Base-by-base conservation (phyloP, 805 yeast species). In the Ogataea glucozyma region DNA sequence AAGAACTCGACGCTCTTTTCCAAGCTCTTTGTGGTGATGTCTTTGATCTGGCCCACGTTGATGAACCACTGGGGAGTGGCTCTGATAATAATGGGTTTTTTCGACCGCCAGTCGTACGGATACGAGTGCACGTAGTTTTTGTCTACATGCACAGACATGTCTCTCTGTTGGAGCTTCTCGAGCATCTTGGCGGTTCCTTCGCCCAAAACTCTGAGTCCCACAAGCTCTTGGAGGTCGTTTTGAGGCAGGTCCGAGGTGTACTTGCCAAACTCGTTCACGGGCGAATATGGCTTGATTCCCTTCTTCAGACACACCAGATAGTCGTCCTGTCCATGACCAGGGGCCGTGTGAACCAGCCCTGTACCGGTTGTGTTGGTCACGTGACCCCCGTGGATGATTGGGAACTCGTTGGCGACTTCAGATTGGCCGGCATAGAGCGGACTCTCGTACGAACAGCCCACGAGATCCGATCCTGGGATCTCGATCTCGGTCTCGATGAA, bases 41-140 rank as follows among this genome's bases (percentile, higher is more conserved):
- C 69, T 56, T 88, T 89, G 39, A 90, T 83, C 41, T 73, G 73
- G 21, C 82, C 85, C 24, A 93, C 85, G 60, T 90, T 86, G 6
- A 93, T 85, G 63, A 93, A 93, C 95, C 98, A 93, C 64, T 93
- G 99, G 1, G 97, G 93, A 0, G 99, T 93, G 0, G 98, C 82
- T 46, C 98, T 73, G 46, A 93, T 88, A 38, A 93, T 82, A n/a
- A 93, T 89, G 0, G 99, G 99, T 31, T 84, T 85, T 59, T 90
- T 90, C 2, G 96, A 87, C 54, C 99, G 77, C 99, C 99, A 93
- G 61, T 93, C 99, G 58, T 88, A 89, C 0, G 99, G 98, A 55
- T 91, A 91, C 2, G 91, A 87, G 64, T 93, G 99, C 9, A 61
- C 65, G 57, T 83, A 83, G 26, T 71, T 66, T 26, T 67, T 64